These are phyloP conservation scores for Candida maris DNA, from an alignment of 805 yeast genomes.

Conservation along the genomic window DNA sequence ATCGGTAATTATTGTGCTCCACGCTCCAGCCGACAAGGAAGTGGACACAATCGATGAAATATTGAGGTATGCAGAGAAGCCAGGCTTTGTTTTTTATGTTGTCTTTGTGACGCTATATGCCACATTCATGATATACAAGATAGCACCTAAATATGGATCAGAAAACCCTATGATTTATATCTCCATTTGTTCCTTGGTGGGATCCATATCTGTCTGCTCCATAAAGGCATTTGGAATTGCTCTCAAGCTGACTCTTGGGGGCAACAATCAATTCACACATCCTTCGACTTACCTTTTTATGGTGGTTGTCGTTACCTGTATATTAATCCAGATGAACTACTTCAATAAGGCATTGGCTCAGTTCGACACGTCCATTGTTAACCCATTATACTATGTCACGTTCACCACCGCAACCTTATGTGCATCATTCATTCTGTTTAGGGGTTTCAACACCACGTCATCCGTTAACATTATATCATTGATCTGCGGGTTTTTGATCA, in stretches of 20 bases:
- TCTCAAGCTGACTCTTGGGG: constrained; percentile 74
- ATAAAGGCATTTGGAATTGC: constrained; percentile 94
- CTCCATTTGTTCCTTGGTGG: constrained; percentile 85
- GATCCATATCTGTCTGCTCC: constrained; percentile 86
- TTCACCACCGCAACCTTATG: constrained; percentile 84
- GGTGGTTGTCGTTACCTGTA: constrained; percentile 73
- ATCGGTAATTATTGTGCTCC: constrained; percentile 80
- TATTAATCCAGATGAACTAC: constrained; percentile 87
- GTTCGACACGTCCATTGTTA: constrained; percentile 88
- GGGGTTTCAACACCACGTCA: constrained; percentile 82
- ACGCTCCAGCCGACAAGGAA: constrained; percentile 94
- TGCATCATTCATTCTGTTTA: constrained; percentile 82
- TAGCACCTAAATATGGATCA: constrained; percentile 77
- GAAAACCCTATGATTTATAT: constrained; percentile 85
- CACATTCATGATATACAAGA: constrained; percentile 72
- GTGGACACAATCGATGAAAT: constrained; percentile 86
- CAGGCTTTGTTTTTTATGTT: constrained; percentile 69
- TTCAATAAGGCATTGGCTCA: constrained; percentile 92
- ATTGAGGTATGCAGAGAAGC: constrained; percentile 70
- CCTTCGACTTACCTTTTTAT: constrained; percentile 80
- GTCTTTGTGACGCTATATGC: constrained; percentile 63
- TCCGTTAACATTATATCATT: constrained; percentile 77
- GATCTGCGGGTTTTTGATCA: constrained; percentile 79
- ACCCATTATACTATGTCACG: constrained; percentile 86
- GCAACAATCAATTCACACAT: constrained; percentile 85